Evolutionary conservation across 768 basidiomycete species (phyloP).

Genomic region (Tubosaeta sp.): DNA sequence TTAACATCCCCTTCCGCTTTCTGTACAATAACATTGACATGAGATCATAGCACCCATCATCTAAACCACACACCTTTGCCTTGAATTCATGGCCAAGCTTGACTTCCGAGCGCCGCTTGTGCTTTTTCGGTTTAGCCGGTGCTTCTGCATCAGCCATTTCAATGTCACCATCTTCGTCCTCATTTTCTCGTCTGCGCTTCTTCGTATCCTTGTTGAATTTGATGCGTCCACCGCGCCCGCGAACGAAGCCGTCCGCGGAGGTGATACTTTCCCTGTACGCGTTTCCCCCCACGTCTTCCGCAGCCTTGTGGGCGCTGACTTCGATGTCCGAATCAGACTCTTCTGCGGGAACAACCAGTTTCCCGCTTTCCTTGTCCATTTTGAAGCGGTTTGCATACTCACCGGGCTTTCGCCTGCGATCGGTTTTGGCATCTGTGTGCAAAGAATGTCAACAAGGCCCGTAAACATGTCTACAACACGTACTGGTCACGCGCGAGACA

Average conservation of each 20-base stretch:
- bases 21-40: slow-evolving; percentile 38
- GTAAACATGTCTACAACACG: slow-evolving; percentile 22
- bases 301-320: slow-evolving; percentile 36
- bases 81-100: slow-evolving; percentile 87
- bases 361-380: slow-evolving; percentile 77
- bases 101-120: slow-evolving; percentile 49
- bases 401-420: slow-evolving; percentile 70
- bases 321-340: slow-evolving; percentile 45
- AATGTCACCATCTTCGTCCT: slow-evolving; percentile 56
- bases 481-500: slow-evolving; percentile 65
- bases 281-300: slow-evolving; percentile 57
- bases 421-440: slow-evolving; percentile 39
- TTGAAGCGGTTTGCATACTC: slow-evolving; percentile 86
- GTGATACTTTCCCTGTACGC: slow-evolving; percentile 83
- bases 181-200: slow-evolving; percentile 74
- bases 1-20: slow-evolving; percentile 94
- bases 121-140: slow-evolving; percentile 39
- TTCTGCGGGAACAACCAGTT: slow-evolving; percentile 69
- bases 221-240: slow-evolving; percentile 77
- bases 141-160: slow-evolving; percentile 74
- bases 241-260: slow-evolving; percentile 85
- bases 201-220: slow-evolving; percentile 98
- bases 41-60: slow-evolving; percentile 3
- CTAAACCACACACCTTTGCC: slow-evolving; percentile 68
- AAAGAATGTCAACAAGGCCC: slow-evolving; percentile 2